phyloP scores from a whole-genome alignment of 495 filamentous ascomycete species.

The Penicillium verhagenii region DNA sequence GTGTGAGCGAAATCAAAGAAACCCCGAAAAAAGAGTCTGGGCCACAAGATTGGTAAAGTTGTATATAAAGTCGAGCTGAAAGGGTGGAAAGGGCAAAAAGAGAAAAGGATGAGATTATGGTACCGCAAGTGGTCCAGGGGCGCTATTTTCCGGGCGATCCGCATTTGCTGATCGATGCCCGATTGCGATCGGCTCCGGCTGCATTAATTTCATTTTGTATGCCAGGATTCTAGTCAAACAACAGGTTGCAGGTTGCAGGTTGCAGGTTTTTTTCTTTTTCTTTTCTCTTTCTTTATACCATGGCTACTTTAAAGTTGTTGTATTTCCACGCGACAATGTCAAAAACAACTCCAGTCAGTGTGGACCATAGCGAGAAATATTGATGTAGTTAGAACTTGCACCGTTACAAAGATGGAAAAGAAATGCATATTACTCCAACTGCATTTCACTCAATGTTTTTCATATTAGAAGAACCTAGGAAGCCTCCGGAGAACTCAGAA shows the following conservation, averaged over 20 bases:
- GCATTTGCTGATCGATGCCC: constrained; percentile 21
- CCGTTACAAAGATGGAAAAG: too few relatives aligned
- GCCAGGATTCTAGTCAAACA: neutral
- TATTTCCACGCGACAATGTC: too few relatives aligned
- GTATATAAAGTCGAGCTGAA: neutral
- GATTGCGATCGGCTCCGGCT: constrained; percentile 4
- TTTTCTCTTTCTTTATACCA: too few relatives aligned
- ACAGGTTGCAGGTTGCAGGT: too few relatives aligned
- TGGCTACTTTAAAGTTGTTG: too few relatives aligned
- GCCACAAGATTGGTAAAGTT: too few relatives aligned
- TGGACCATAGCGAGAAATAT: too few relatives aligned
- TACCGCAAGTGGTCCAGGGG: constrained; percentile 19
- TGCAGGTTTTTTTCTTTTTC: too few relatives aligned
- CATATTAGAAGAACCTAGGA: too few relatives aligned
- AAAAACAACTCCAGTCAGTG: too few relatives aligned
- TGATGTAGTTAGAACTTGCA: too few relatives aligned
- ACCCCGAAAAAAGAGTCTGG: constrained; percentile 1
- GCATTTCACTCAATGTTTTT: too few relatives aligned
- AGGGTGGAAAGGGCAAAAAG: constrained; percentile 3
- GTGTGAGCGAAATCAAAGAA: constrained; percentile 13
- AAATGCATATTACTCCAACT: neutral
- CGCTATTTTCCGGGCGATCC: constrained; percentile 27
- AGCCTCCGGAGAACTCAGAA: neutral
- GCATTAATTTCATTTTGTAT: neutral
- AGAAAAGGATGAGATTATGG: constrained; percentile 26